phyloP scores from a whole-genome alignment of 2,329 filamentous ascomycete genomes.

The Cordyceps militaris region DNA sequence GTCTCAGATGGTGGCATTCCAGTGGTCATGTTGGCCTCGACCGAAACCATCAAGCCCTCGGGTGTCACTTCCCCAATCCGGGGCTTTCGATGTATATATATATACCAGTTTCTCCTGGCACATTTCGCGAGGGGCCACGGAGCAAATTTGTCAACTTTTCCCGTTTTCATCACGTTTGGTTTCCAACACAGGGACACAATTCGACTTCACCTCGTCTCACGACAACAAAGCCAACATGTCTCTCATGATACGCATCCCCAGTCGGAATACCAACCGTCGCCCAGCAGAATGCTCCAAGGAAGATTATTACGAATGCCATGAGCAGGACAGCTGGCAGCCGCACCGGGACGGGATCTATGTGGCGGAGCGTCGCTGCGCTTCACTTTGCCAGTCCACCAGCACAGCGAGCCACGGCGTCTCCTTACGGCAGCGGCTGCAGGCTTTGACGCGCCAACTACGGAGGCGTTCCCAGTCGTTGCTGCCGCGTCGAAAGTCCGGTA shows the following conservation, averaged over 20 bases:
- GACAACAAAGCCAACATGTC: conserved; percentile 6
- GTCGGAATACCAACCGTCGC: background rate
- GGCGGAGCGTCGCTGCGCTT: background rate
- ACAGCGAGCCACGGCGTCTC: background rate
- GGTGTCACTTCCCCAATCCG: background rate
- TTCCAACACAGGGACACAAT: background rate
- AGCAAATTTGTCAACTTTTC: too few relatives aligned
- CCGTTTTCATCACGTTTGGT: background rate
- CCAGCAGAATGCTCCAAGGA: background rate
- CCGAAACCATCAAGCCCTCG: background rate
- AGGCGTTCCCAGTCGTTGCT: background rate
- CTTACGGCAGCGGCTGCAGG: background rate
- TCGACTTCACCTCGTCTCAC: background rate
- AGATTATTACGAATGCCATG: background rate
- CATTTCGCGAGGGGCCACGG: background rate
- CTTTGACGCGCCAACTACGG: background rate
- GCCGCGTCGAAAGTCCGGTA: background rate
- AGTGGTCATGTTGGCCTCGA: background rate
- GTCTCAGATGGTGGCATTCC: conserved; percentile 4
- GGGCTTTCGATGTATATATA: background rate
- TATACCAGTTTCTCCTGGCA: background rate
- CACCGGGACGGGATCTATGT: background rate
- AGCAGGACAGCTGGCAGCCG: background rate
- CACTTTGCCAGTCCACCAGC: background rate
- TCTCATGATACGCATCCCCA: conserved; percentile 7